Conservation (phyloP, 257 asterid genomes). For the Fraxinus excelsior region DNA sequence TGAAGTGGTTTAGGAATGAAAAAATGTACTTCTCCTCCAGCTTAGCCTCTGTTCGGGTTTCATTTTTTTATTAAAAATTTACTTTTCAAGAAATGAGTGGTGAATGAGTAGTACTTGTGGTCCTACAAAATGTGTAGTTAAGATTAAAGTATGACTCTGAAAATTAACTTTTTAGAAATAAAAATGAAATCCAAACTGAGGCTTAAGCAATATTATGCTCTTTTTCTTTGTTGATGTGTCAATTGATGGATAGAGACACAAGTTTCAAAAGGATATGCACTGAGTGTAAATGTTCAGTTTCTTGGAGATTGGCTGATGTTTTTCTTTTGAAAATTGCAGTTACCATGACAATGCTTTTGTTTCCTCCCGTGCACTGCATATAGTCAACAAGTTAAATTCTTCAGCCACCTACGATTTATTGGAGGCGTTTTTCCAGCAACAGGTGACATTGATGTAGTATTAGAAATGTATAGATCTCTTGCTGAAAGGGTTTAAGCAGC, state of each 20-base stretch:
- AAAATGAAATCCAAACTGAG: too few species aligned
- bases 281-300: background rate
- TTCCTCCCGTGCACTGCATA: constrained; percentile 75
- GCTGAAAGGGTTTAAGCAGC: background rate
- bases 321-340: constrained; percentile 42
- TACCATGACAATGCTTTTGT: constrained; percentile 83
- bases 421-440: constrained; percentile 70
- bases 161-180: too few species aligned
- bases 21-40: background rate
- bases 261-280: background rate
- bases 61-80: too few species aligned
- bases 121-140: too few species aligned
- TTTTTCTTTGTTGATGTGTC: background rate
- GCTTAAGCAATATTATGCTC: background rate
- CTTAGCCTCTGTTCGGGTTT: too few species aligned
- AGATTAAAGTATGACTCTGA: background rate
- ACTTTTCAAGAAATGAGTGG: too few species aligned
- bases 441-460: constrained; percentile 39
- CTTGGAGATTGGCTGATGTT: background rate
- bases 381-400: constrained; percentile 47
- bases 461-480: background rate
- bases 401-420: constrained; percentile 58
- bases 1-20: background rate
- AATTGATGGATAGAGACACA: background rate
- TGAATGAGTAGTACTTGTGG: too few species aligned